Evolutionary conservation across 306 rosid genomes (phyloP), one percentile per base, ranked within the genome.

Genomic region (Sphenostylis stenocarpa): DNA sequence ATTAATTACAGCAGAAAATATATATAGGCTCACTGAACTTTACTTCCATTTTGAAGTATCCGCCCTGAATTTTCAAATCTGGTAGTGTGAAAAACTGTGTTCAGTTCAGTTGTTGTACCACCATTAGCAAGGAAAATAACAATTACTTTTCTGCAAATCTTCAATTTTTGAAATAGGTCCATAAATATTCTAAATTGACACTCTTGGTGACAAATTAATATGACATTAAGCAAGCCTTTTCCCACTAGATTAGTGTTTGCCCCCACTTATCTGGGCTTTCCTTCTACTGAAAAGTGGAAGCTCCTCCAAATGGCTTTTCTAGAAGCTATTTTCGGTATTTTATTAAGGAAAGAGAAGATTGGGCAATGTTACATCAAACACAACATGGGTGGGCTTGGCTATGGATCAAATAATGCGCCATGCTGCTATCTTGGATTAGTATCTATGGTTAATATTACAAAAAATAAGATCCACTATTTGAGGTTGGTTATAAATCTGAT

Each of bases 101-200:
- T 60, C 66, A 29, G 66, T 60, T 60, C 66, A 60, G 41, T 60
- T 62, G 21, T 28, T 61, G 26, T 62, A 34, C 45, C 68, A n/a
- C 34, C 45, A 62, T 62, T 33, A 17, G 47, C 9, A n/a, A 34
- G 28, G 24, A n/a, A 31, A 33, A 62, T 29, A 31, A 62, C 68
- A n/a, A 33, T 33, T 62, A n/a, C 45, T 62, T 62, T 34, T 61
- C 43, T 31, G 6, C 31, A 28, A 29, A 28, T 29, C 38, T 57
- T 60, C 66, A 29, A 60, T 14, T 60, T 60, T 16, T 29, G 14
- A 61, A 31, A 61, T 3, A n/a, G 2, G 23, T 61, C 43, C 26
- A n/a, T 34, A 62, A 33, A 62, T 62, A 33, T 62, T 62, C 26
- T 62, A 34, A 61, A 61, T 31, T 17, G 10, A 6, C 20, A 28